Conservation (phyloP, 345 rosid species). For the Adansonia digitata region DNA sequence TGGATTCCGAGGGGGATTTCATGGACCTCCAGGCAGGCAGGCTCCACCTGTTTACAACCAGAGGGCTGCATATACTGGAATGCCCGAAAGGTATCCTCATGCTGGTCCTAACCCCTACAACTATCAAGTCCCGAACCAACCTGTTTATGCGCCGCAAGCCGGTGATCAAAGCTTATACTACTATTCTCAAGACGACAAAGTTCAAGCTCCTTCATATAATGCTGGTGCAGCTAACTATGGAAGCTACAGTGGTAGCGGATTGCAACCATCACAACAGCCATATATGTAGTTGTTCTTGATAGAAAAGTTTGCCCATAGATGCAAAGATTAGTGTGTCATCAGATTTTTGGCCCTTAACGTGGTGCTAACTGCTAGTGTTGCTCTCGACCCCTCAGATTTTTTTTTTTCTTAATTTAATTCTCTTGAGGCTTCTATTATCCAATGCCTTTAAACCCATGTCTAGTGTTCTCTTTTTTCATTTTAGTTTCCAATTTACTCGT, state of each 20-base stretch:
- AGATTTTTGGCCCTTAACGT: neutral
- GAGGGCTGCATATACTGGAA: constrained; percentile 15
- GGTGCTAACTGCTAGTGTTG: neutral
- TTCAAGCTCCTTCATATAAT: constrained; percentile 21
- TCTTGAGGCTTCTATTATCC: neutral
- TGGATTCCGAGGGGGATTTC: constrained; percentile 35
- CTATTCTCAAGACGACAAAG: constrained; percentile 30
- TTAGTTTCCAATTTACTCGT: too few relatives aligned
- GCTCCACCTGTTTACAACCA: constrained; percentile 17
- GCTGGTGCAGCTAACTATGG: constrained; percentile 30
- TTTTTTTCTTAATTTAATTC: too few relatives aligned
- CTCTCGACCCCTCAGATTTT: too few relatives aligned
- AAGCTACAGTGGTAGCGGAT: constrained; percentile 25
- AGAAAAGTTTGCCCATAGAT: neutral
- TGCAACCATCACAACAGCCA: constrained; percentile 34
- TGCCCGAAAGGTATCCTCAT: constrained; percentile 37
- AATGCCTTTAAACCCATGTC: too few relatives aligned
- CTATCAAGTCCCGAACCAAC: constrained; percentile 35
- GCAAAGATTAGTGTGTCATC: neutral
- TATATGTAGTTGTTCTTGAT: constrained; percentile 21
- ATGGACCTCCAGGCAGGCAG: constrained; percentile 30
- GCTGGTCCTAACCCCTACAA: constrained; percentile 26
- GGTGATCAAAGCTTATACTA: constrained; percentile 39
- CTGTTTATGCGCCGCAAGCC: constrained; percentile 35
- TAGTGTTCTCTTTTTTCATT: too few relatives aligned